phyloP scores from a whole-genome alignment of 116 monocot genomes.

The Posidonia oceanica region DNA sequence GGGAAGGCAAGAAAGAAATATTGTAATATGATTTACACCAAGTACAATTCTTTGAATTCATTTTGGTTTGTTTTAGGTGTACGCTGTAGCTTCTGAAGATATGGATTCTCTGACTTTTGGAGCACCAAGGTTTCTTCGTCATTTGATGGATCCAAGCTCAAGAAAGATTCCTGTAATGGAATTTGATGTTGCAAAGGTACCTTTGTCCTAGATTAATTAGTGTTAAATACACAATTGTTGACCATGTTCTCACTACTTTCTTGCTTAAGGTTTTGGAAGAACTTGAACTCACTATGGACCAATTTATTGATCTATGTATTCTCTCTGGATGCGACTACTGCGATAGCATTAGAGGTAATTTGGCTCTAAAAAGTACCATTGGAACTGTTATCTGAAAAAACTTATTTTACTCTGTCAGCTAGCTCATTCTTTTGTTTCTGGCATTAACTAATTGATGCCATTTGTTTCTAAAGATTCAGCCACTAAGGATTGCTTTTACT shows the following conservation, averaged over 20 bases:
- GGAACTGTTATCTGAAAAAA: too few species aligned
- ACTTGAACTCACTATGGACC: conserved; percentile 84
- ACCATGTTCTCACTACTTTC: not conserved
- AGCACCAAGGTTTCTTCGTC: conserved; percentile 85
- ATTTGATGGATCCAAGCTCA: conserved; percentile 95
- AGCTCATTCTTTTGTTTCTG: too few species aligned
- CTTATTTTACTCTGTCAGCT: too few species aligned
- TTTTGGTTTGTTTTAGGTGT: conserved; percentile 42
- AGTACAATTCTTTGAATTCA: not conserved
- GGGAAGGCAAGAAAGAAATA: conserved; percentile 35
- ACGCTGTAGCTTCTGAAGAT: conserved; percentile 97
- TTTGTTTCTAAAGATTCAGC: too few species aligned
- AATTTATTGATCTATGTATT: conserved; percentile 95
- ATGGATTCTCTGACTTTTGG: conserved; percentile 99
- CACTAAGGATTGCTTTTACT: too few species aligned
- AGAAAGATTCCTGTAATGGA: conserved; percentile 95
- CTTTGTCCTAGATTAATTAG: not conserved
- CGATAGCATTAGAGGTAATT: conserved; percentile 85
- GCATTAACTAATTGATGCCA: too few species aligned
- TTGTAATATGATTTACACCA: not conserved
- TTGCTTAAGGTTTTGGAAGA: conserved; percentile 64
- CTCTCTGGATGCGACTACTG: conserved; percentile 97
- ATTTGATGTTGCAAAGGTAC: conserved; percentile 87
- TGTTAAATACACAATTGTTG: not conserved
- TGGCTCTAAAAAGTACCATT: not conserved